These are phyloP conservation scores for Xylaria hypoxylon DNA, from an alignment of 2,329 filamentous ascomycete species.

Conservation along the genomic window DNA sequence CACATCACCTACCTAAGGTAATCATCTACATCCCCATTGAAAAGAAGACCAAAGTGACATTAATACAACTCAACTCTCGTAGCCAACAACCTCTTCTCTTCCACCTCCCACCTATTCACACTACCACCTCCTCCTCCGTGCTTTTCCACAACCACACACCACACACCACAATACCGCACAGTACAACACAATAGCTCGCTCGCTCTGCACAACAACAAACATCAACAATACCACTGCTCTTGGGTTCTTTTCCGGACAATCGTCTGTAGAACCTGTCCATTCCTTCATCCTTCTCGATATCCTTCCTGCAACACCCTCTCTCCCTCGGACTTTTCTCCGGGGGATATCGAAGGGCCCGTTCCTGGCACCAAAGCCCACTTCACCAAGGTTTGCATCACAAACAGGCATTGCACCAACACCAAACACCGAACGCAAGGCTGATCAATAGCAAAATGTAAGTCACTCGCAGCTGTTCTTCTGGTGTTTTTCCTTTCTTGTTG, in stretches of 20 bases:
- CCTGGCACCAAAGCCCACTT: background rate
- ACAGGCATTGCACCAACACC: background rate
- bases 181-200: background rate
- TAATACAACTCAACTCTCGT: background rate
- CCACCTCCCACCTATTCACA: conserved; percentile 23
- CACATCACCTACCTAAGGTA: background rate
- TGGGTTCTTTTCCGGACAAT: conserved; percentile 8
- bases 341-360: conserved; percentile 1
- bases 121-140: background rate
- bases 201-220: background rate
- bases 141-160: conserved; percentile 1
- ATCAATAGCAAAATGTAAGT: conserved; percentile 18
- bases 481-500: background rate
- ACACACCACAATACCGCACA: conserved; percentile 2
- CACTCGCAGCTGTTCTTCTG: background rate
- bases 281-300: conserved; percentile 17
- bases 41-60: background rate
- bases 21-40: background rate
- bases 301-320: background rate
- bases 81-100: background rate
- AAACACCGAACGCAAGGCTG: background rate
- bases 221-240: background rate
- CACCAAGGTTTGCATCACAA: conserved; percentile 11
- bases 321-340: background rate
- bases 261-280: conserved; percentile 15